Evolutionary conservation across 805 yeast genomes (phyloP).

Genomic region (Kazachstania kunashirensis): DNA sequence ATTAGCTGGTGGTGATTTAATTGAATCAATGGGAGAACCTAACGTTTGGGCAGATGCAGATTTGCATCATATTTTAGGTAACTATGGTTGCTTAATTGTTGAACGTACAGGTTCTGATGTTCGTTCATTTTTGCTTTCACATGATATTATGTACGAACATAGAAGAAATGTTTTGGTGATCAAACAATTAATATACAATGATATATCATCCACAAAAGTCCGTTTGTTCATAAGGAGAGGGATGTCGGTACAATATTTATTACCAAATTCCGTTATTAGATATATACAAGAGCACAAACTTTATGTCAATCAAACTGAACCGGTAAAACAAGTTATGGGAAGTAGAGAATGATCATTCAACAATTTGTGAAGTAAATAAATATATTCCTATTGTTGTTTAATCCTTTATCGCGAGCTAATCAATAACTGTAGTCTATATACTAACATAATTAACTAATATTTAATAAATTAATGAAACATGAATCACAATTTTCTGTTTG

Average conservation of each 20-base stretch:
- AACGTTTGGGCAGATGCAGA: conserved; percentile 98
- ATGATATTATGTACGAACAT: conserved; percentile 96
- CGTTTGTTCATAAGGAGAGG: conserved; percentile 85
- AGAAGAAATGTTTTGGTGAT: conserved; percentile 87
- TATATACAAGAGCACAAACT: conserved; percentile 88
- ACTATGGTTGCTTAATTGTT: conserved; percentile 91
- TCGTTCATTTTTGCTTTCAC: conserved; percentile 79
- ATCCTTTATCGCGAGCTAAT: too few species aligned
- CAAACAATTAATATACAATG: conserved; percentile 92
- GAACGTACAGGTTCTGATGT: conserved; percentile 97
- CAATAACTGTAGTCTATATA: too few species aligned
- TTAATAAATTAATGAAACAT: too few species aligned
- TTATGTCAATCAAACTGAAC: conserved; percentile 79
- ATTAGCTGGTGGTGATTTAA: conserved; percentile 94
- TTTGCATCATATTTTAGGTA: conserved; percentile 87
- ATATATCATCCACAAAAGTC: conserved; percentile 90
- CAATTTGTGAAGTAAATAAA: too few species aligned
- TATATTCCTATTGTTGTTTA: too few species aligned
- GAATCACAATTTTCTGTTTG: too few species aligned
- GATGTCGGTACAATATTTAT: conserved; percentile 90
- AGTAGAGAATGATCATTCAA: neutral
- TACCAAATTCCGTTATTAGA: conserved; percentile 90
- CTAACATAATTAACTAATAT: too few species aligned
- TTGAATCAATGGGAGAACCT: conserved; percentile 99
- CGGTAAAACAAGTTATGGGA: conserved; percentile 76